phyloP scores from a whole-genome alignment of 2,329 filamentous ascomycete genomes.

The Fusarium brevicatenulatum region DNA sequence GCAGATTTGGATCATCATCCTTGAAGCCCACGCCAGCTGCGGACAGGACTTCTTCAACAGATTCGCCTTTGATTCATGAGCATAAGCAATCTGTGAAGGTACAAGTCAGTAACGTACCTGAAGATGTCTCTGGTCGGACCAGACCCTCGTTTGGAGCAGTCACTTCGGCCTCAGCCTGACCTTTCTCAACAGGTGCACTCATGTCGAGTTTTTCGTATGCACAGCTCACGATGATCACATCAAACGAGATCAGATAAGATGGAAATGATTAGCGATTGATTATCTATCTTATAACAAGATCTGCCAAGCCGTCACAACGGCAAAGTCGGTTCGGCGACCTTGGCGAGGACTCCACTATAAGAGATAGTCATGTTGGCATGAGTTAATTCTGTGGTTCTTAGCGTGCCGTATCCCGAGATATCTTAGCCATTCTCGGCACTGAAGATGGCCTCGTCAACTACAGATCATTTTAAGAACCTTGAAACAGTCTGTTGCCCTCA shows the following conservation, averaged over 20 bases:
- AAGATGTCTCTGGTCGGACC: slow-evolving; percentile 12
- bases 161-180: background rate
- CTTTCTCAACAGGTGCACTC: background rate
- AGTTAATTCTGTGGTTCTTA: background rate
- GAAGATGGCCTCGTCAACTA: background rate
- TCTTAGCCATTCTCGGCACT: background rate
- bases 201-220: background rate
- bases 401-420: background rate
- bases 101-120: background rate
- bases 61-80: slow-evolving; percentile 1
- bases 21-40: slow-evolving; percentile 47
- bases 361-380: background rate
- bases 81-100: too few species aligned
- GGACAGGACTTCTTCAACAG: slow-evolving; percentile 42
- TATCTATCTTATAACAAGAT: slow-evolving; percentile 5
- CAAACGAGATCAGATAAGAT: background rate
- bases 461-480: rapidly evolving
- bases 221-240: background rate
- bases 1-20: slow-evolving; percentile 43
- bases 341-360: background rate
- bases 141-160: background rate
- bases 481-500: rapidly evolving
- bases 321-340: background rate
- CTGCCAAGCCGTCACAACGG: background rate
- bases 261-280: background rate